Base-by-base conservation (phyloP, 129 eudicot species). In the Gnaphalium uliginosum region DNA sequence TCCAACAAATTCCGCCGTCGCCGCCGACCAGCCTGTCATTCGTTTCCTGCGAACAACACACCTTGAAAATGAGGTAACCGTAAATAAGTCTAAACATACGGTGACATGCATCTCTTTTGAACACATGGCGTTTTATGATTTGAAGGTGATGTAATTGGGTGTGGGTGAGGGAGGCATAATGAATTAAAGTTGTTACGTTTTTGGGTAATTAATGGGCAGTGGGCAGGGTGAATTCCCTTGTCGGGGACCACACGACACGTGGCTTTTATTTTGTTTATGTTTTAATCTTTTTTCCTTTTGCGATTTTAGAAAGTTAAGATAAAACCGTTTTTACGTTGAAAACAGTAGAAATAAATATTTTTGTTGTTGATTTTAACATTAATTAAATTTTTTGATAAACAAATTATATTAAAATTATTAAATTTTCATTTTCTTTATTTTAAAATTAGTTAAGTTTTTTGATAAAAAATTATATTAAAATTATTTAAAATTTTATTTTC, bases 11-110 rank as follows among this genome's bases (percentile, higher is more conserved):
- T 6, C 67, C 67, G 67, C 37, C 67, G 67, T 26, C 67, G 67
- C 67, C 67, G 67, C 67, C 67, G 67, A 61, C 67, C 67, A 61
- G n/a, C 35, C 67, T 61, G 67, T 14, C 67, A 61, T 61, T 26
- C 67, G 3, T 26, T 61, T 61, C 37, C 32, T 26, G 6, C n/a
- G n/a, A n/a, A n/a, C n/a, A n/a, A n/a, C n/a, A n/a, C n/a, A n/a
- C 67, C 3, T 26, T 26, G 39, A 61, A 61, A 61, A 26, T 9
- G 67, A 61, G 21, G 32, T 61, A 26, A 26, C 39, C 17, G 67
- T 61, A 0, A 25, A 13, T 11, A 61, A 4, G 67, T 26, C 18
- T 61, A 25, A 26, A 14, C 33, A 10, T 61, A 61, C 37, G 8
- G 32, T 26, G 21, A 61, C 39, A 61, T 18, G 35, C 67, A 6